A percentile compares a stretch with the other conserved stretches of the same genome.
Evolutionary conservation across 441 rosid species (phyloP).

Genomic region (Aquilaria agallochum): DNA sequence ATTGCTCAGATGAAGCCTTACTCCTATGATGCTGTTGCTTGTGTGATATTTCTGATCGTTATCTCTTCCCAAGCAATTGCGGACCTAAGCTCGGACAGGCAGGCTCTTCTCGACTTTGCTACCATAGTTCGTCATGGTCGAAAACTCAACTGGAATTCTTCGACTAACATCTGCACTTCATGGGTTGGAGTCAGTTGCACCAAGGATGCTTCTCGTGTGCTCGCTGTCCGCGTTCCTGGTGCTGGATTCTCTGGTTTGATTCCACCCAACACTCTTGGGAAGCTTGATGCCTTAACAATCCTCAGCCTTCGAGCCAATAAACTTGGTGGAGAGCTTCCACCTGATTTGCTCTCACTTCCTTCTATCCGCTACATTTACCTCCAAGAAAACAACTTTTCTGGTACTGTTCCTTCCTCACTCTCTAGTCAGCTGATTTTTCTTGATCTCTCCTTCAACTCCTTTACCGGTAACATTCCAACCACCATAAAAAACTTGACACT

Average conservation of each 20-base stretch:
- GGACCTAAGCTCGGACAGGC: conserved; percentile 50
- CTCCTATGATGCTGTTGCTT: conserved; percentile 23
- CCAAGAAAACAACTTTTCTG: conserved; percentile 31
- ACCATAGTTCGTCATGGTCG: conserved; percentile 53
- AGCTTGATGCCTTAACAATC: conserved; percentile 58
- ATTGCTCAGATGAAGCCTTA: conserved; percentile 26
- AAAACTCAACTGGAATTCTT: conserved; percentile 59
- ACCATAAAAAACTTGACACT: conserved; percentile 40
- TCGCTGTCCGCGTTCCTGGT: conserved; percentile 45
- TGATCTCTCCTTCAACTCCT: conserved; percentile 60
- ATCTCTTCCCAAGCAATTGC: conserved; percentile 30
- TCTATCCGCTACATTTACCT: conserved; percentile 49
- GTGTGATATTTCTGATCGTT: conserved; percentile 28
- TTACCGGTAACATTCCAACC: conserved; percentile 48
- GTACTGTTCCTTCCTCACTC: conserved; percentile 35
- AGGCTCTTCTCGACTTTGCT: conserved; percentile 58
- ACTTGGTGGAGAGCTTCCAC: conserved; percentile 53
- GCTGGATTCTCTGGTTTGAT: conserved; percentile 58
- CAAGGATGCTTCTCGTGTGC: conserved; percentile 37
- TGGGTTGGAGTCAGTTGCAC: conserved; percentile 70
- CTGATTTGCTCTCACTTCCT: conserved; percentile 49
- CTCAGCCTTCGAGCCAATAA: conserved; percentile 67
- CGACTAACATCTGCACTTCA: conserved; percentile 37
- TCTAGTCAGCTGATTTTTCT: conserved; percentile 42
- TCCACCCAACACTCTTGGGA: conserved; percentile 55